phyloP scores from a whole-genome alignment of 768 basidiomycete genomes.

The Phylloporus scabripes region DNA sequence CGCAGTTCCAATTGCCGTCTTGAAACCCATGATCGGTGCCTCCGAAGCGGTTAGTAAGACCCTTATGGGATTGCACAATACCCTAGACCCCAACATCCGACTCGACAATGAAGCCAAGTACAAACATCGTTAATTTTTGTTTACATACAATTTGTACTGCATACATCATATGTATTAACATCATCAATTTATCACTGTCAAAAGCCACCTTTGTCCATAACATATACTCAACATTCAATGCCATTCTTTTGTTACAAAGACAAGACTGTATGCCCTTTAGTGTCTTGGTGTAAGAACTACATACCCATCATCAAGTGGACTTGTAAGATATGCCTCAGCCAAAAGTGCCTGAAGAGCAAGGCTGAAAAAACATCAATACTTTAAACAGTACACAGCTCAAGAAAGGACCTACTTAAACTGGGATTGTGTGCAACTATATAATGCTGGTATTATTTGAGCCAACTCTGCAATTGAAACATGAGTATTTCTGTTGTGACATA shows the following conservation, averaged over 20 bases:
- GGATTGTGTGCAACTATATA: slow-evolving; percentile 10
- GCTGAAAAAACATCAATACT: slow-evolving; percentile 6
- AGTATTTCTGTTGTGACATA: slow-evolving; percentile 1
- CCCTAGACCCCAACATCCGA: slow-evolving; percentile 79
- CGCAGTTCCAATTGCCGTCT: slow-evolving; percentile 94
- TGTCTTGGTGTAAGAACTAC: slow-evolving; percentile 27
- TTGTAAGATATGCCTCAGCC: slow-evolving; percentile 28
- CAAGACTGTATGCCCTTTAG: slow-evolving; percentile 1
- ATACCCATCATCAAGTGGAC: slow-evolving; percentile 26
- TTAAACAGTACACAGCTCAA: not conserved
- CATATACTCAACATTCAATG: not conserved
- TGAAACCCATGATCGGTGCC: slow-evolving; percentile 98
- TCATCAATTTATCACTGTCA: not conserved
- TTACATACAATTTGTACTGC: slow-evolving; percentile 19
- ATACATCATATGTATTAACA: slow-evolving; percentile 12
- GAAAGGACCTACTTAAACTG: slow-evolving; percentile 20
- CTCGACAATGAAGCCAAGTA: slow-evolving; percentile 91
- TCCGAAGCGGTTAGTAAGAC: slow-evolving; percentile 97
- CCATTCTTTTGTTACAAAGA: not conserved
- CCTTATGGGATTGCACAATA: slow-evolving; percentile 86
- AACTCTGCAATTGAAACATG: slow-evolving; percentile 12
- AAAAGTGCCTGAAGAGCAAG: slow-evolving; percentile 18
- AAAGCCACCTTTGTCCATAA: not conserved
- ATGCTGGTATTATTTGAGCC: slow-evolving; percentile 8
- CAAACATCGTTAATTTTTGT: slow-evolving; percentile 59